phyloP scores from a whole-genome alignment of 1,284 basidiomycete species.

The Meira nashicola region DNA sequence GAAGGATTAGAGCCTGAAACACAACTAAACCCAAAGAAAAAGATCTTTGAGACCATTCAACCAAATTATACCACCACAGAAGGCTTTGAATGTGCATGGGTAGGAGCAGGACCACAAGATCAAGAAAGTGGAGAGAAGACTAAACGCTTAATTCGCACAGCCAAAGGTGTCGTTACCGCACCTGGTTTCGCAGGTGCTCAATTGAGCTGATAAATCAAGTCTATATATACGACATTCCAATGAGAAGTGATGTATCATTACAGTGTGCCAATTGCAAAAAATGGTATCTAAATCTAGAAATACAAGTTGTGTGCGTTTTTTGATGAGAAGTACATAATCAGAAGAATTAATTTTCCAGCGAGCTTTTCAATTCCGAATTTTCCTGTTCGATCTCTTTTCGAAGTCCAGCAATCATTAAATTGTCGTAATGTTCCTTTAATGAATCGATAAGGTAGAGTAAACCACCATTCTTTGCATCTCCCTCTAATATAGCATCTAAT shows the following conservation, averaged over 20 bases:
- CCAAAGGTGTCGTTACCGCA: slow-evolving; percentile 36
- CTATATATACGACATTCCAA: background rate
- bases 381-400: background rate
- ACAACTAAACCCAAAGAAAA: slow-evolving; percentile 52
- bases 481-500: slow-evolving; percentile 45
- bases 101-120: slow-evolving; percentile 40
- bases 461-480: slow-evolving; percentile 26
- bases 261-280: too few relatives aligned
- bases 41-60: slow-evolving; percentile 53
- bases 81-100: slow-evolving; percentile 41
- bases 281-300: too few relatives aligned
- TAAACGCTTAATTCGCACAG: slow-evolving; percentile 38
- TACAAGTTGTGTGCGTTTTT: too few relatives aligned
- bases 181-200: slow-evolving; percentile 43
- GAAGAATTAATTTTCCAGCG: too few relatives aligned
- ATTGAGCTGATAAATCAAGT: slow-evolving; percentile 10
- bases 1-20: slow-evolving; percentile 45
- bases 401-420: background rate
- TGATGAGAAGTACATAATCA: too few relatives aligned
- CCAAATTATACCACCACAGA: slow-evolving; percentile 45
- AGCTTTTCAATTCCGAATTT: background rate
- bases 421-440: background rate
- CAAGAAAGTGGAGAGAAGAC: slow-evolving; percentile 41
- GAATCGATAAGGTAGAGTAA: slow-evolving; percentile 5
- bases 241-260: background rate